Evolutionary conservation across 768 basidiomycete genomes (phyloP).

Genomic region (Dacryopinax spathularia): DNA sequence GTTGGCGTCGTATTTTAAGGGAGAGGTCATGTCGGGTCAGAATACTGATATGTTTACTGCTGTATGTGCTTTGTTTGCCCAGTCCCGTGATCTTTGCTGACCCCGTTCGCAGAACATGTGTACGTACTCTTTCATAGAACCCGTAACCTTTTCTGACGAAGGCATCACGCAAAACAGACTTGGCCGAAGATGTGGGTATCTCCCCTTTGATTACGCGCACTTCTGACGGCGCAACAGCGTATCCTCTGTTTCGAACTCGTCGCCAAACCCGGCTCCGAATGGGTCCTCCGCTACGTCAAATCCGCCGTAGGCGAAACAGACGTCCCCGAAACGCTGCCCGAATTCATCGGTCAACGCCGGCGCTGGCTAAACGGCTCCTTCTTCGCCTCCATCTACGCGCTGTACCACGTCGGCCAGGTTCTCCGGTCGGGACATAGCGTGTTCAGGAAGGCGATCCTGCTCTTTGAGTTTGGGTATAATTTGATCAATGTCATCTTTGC

Average conservation of each 20-base stretch:
- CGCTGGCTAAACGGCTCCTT: constrained; percentile 88
- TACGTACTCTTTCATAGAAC: background rate
- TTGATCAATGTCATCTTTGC: constrained; percentile 74
- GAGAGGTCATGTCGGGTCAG: constrained; percentile 53
- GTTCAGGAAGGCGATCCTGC: constrained; percentile 54
- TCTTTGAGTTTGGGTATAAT: constrained; percentile 76
- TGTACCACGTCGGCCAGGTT: constrained; percentile 73
- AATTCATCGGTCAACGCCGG: constrained; percentile 84
- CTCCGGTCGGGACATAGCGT: constrained; percentile 69
- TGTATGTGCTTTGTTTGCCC: constrained; percentile 25
- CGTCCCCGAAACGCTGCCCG: constrained; percentile 77
- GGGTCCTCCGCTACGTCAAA: constrained; percentile 52
- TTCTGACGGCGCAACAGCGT: constrained; percentile 8
- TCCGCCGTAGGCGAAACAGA: constrained; percentile 91
- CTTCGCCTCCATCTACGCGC: constrained; percentile 86
- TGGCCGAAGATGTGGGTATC: constrained; percentile 67
- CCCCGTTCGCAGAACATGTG: constrained; percentile 25
- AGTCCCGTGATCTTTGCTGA: constrained; percentile 14
- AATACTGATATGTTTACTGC: constrained; percentile 21
- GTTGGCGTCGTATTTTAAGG: constrained; percentile 84
- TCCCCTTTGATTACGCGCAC: background rate
- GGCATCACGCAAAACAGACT: constrained; percentile 36
- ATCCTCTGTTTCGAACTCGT: constrained; percentile 90
- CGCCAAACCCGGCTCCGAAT: constrained; percentile 70
- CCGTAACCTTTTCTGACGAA: background rate